Base-by-base conservation (phyloP, 257 asterid genomes). In the Ehretia macrophylla region DNA sequence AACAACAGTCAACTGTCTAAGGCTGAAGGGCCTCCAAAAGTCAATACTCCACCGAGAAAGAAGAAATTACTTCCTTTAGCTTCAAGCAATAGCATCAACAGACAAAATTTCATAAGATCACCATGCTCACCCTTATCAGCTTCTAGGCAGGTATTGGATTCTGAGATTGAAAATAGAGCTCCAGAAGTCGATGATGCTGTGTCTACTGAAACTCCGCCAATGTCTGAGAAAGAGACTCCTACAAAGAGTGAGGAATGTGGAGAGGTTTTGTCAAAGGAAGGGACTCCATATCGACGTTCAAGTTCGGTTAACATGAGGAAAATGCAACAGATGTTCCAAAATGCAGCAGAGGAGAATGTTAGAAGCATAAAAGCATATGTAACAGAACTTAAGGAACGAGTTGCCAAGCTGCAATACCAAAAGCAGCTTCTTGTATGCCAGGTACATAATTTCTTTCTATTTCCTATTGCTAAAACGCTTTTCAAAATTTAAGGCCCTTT, bases 361-460 rank as follows among this genome's bases (percentile, higher is more conserved):
- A 85, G 98, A 81, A 90, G 93, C 80, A 90, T 90, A 70, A 87
- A 83, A 77, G 68, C 98, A 11, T 90, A 90, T 55, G 97, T 89
- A 1, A 90, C 95, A 12, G 98, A 90, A 67, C 96, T 90, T 51
- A 90, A 90, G 73, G 98, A 87, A 79, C 96, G 98, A 0, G 98
- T 90, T 53, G 98, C 98, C 74, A 90, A 90, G 79, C 87, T 90
- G 62, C 98, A 90, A 55, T 90, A 90, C 79, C 98, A 90, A 73
- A 90, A 90, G 74, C 96, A 90, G 73, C 96, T 90, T 74, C 95
- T 90, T 47, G 98, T 90, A 8, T 90, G 98, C 84, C 98, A 87
- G 98, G 98, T 85, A 79, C 40, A 9, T 32, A 13, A 10, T 37
- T 60, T 11, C 12, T n/a, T 59, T 45, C 10, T 53, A 51, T 58